Percentiles rank a stretch among this genome's conserved stretches.
phyloP scores from a whole-genome alignment of 192 early-diverging fungal genomes.

The Linnemannia elongata region DNA sequence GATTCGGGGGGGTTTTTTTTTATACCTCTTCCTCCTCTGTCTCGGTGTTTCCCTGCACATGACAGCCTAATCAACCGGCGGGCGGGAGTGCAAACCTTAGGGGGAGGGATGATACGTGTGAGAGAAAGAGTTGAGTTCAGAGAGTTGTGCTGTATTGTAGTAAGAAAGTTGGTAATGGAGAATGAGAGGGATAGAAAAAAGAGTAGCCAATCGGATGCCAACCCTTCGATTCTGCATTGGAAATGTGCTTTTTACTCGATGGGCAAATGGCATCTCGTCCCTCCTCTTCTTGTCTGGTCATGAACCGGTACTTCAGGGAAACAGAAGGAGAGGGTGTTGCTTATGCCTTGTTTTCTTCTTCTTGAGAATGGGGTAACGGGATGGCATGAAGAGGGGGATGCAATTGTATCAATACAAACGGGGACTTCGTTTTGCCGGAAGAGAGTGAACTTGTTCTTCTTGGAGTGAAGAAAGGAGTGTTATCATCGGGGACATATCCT shows the following conservation, averaged over 20 bases:
- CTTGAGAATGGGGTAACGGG: no score
- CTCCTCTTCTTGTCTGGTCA: not conserved
- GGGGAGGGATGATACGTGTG: not conserved
- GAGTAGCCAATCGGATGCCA: not conserved
- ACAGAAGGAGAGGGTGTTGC: not conserved
- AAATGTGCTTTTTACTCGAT: not conserved
- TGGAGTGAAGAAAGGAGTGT: not conserved
- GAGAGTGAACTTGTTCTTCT: not conserved
- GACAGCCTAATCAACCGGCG: not conserved
- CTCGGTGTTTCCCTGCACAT: not conserved
- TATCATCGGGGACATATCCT: not conserved
- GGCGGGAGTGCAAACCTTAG: not conserved
- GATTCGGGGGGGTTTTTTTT: not conserved
- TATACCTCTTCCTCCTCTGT: no score
- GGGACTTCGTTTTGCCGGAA: slow-evolving; percentile 1
- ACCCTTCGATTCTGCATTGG: not conserved
- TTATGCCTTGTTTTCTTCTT: not conserved
- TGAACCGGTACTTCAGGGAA: not conserved
- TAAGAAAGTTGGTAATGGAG: not conserved
- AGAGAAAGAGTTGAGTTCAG: not conserved
- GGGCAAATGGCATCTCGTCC: not conserved
- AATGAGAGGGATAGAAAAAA: not conserved
- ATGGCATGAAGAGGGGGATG: not conserved
- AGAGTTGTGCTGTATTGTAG: not conserved
- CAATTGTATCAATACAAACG: not conserved